Conservation (phyloP, 495 filamentous ascomycete species). For the Penicillium dipodomyicola region DNA sequence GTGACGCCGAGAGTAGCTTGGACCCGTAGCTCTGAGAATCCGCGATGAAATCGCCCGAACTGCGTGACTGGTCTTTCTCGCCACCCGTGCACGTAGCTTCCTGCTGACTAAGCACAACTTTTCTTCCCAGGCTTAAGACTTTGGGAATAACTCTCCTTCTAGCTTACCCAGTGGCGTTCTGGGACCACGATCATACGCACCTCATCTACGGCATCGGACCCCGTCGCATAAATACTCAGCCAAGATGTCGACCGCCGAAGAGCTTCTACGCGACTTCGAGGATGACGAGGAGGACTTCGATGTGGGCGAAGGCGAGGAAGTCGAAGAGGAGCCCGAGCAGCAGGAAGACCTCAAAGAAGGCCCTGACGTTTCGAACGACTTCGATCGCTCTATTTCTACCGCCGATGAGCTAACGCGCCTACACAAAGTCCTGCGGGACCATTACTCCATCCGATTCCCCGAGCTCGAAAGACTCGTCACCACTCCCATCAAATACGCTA, state of each 20-base stretch:
- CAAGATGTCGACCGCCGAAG: constrained; percentile 47
- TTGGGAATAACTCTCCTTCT: background rate
- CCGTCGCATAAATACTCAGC: background rate
- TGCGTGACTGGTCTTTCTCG: constrained; percentile 18
- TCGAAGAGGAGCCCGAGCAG: constrained; percentile 27
- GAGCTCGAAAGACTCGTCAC: constrained; percentile 93
- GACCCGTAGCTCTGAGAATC: constrained; percentile 6
- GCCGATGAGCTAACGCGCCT: constrained; percentile 89
- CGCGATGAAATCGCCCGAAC: constrained; percentile 16
- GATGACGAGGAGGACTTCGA: constrained; percentile 39
- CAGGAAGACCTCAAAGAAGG: constrained; percentile 24
- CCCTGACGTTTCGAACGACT: constrained; percentile 65
- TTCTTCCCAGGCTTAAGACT: constrained; percentile 2
- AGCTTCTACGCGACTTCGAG: constrained; percentile 48
- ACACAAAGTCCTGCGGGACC: constrained; percentile 92
- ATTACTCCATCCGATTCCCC: constrained; percentile 91
- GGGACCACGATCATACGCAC: background rate
- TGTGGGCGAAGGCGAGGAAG: constrained; percentile 27
- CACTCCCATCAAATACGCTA: constrained; percentile 92
- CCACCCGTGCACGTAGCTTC: constrained; percentile 23
- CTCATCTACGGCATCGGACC: background rate
- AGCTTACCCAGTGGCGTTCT: constrained; percentile 15
- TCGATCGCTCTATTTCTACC: constrained; percentile 87
- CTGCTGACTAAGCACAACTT: constrained; percentile 19
- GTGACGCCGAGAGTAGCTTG: constrained; percentile 5